phyloP scores from a whole-genome alignment of 441 rosid genomes.

The Kokia cookei region DNA sequence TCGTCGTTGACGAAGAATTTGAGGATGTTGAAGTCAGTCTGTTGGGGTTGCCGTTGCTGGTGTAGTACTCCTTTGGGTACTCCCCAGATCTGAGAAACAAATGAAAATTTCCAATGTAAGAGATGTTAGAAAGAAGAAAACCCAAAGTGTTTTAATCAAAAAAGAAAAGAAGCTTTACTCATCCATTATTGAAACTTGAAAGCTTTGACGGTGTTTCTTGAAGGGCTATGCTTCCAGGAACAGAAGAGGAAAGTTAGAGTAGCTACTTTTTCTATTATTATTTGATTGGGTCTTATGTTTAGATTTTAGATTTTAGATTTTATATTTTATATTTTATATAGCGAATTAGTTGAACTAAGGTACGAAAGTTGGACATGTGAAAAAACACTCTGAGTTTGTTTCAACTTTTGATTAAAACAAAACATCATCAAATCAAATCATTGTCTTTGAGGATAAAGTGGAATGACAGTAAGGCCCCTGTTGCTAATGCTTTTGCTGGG shows the following conservation, averaged over 20 bases:
- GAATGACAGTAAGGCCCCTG: background rate
- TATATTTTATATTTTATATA: background rate
- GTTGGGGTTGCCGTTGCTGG: conserved; percentile 11
- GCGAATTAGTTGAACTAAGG: background rate
- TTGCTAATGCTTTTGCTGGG: background rate
- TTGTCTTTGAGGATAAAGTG: background rate
- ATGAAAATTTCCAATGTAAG: background rate
- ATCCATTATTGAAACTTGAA: background rate
- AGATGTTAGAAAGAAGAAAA: background rate
- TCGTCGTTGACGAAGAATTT: conserved; percentile 45
- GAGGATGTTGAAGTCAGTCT: conserved; percentile 25
- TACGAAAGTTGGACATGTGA: background rate
- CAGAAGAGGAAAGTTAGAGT: background rate
- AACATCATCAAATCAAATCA: background rate
- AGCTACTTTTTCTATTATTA: background rate
- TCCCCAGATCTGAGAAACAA: conserved; percentile 45
- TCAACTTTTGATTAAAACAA: background rate
- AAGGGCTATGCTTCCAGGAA: background rate
- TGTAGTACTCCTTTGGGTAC: conserved; percentile 38
- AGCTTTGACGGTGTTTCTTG: background rate
- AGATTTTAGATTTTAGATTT: background rate
- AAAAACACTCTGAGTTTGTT: background rate
- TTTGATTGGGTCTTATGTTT: conserved; percentile 5
- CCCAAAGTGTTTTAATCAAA: background rate
- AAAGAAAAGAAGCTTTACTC: background rate